Percentiles rank a stretch among this genome's conserved stretches.
phyloP scores from a whole-genome alignment of 495 filamentous ascomycete species.

The Talaromyces borbonicus region DNA sequence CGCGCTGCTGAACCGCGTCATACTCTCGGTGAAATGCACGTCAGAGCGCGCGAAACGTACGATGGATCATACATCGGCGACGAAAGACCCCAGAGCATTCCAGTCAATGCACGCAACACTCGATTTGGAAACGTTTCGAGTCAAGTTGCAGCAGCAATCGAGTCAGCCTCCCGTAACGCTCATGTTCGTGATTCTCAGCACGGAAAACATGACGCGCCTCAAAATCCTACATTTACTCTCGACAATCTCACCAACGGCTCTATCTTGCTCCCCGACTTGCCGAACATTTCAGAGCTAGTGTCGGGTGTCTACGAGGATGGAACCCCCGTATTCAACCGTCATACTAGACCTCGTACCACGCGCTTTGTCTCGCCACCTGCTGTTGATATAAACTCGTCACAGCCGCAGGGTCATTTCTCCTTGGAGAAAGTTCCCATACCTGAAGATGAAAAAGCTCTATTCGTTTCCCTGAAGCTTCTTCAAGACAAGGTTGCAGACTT shows the following conservation, averaged over 20 bases:
- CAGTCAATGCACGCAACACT: constrained; percentile 40
- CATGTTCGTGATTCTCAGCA: constrained; percentile 27
- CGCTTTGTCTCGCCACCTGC: constrained; percentile 44
- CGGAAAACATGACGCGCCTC: constrained; percentile 9
- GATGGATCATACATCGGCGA: constrained; percentile 43
- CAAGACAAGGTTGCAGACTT: constrained; percentile 55
- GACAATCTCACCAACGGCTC: constrained; percentile 44
- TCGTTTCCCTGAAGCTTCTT: constrained; percentile 56
- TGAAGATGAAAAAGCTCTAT: constrained; percentile 58
- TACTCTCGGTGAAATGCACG: constrained; percentile 45
- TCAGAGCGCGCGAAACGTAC: constrained; percentile 44
- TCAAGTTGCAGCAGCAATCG: constrained; percentile 37
- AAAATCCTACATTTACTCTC: constrained; percentile 12
- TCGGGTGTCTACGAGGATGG: constrained; percentile 59
- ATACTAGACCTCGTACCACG: constrained; percentile 39
- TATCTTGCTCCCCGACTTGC: constrained; percentile 56
- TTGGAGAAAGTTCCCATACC: constrained; percentile 57
- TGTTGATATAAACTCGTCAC: constrained; percentile 28
- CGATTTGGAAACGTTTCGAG: constrained; percentile 42
- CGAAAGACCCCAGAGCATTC: constrained; percentile 39
- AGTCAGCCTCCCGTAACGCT: constrained; percentile 32
- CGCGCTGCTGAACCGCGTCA: constrained; percentile 21
- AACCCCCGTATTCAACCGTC: constrained; percentile 50
- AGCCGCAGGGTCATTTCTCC: constrained; percentile 35
- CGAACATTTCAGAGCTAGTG: constrained; percentile 62